Evolutionary conservation across 164 flowering plant genomes (phyloP), one percentile per base, ranked within the genome.

Genomic region (Vitis cinerea): DNA sequence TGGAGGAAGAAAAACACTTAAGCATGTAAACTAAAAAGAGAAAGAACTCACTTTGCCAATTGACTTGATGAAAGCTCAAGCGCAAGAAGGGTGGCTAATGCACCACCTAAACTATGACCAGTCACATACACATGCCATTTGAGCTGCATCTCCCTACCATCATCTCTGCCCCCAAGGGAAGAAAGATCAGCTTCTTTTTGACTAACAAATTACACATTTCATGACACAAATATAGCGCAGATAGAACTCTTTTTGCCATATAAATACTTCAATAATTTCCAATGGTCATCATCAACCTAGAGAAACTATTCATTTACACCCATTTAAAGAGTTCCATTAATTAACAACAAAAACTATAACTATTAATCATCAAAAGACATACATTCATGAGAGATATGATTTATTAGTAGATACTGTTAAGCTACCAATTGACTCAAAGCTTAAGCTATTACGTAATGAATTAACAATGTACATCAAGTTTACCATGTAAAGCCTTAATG

Each of bases 31-130:
- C 15, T 37, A 59, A 47, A 61, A 47, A 53, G 27, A 50, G 49
- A 56, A 77, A 59, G 30, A 69, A 79, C 99, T 88, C 70, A 95
- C 99, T 88, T 91, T 54, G 90, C 92, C 78, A 95, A 77, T 78
- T 87, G 89, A 79, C 97, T 90, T 61, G 97, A 91, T 66, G 92
- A 87, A 71, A 95, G 91, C 73, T 95, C 99, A 63, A 95, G 93
- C 66, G 98, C 87, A 71, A 93, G 94, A 53, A 95, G 88, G 64
- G 99, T 95, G 63, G 99, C 96, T 54, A 95, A 76, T 63, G 99
- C 98, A 76, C 99, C 99, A 71, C 99, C 99, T 75, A 95, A 82
- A 73, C 99, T 95, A 75, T 93, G 99, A 67, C 99, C 99, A 71
- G 99, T 95, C 66, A 86, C 89, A 76, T 87, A 95, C 48, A 93